Percentiles rank a stretch among this genome's conserved stretches.
Evolutionary conservation across 2,329 filamentous ascomycete genomes (phyloP).

Genomic region (Paecilomyces niveus): DNA sequence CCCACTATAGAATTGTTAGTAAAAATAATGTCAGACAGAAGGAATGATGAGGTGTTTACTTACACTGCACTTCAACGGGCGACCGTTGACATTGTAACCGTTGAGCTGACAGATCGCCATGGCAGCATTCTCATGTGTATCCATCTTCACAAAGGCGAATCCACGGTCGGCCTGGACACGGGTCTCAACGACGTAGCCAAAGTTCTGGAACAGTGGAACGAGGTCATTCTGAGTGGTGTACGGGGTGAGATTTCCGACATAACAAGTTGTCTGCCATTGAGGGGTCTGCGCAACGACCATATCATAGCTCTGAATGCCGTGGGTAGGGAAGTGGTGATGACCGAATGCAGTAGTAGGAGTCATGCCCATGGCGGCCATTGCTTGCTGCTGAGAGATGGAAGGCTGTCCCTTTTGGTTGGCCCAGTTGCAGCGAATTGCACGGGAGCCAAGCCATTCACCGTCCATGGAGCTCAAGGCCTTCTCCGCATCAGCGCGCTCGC

Average conservation of each 20-base stretch:
- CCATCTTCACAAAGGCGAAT: conserved; percentile 99
- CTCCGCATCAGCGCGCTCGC: conserved; percentile 86
- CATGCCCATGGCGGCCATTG: conserved; percentile 96
- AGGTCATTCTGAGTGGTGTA: conserved; percentile 97
- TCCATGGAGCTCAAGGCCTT: conserved; percentile 97
- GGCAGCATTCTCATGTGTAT: conserved; percentile 92
- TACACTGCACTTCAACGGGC: conserved; percentile 97
- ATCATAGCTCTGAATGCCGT: conserved; percentile 94
- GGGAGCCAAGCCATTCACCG: conserved; percentile 96
- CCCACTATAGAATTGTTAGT: conserved; percentile 63
- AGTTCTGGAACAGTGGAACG: conserved; percentile 97
- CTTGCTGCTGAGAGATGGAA: conserved; percentile 94
- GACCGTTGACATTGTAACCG: conserved; percentile 94
- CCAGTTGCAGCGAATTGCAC: conserved; percentile 99
- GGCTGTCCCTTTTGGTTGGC: conserved; percentile 99
- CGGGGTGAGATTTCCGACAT: conserved; percentile 93
- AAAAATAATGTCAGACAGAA: conserved; percentile 17
- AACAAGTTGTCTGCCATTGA: conserved; percentile 96
- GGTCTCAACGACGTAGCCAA: conserved; percentile 94
- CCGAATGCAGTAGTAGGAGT: conserved; percentile 94
- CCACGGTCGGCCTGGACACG: conserved; percentile 96
- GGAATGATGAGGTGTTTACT: conserved; percentile 38
- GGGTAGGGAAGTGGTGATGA: conserved; percentile 95
- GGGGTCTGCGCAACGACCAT: conserved; percentile 95
- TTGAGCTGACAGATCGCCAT: conserved; percentile 98